These are phyloP conservation scores for Triticum aestivum DNA, from an alignment of 176 grass and related monocot genomes.

Conservation along the genomic window DNA sequence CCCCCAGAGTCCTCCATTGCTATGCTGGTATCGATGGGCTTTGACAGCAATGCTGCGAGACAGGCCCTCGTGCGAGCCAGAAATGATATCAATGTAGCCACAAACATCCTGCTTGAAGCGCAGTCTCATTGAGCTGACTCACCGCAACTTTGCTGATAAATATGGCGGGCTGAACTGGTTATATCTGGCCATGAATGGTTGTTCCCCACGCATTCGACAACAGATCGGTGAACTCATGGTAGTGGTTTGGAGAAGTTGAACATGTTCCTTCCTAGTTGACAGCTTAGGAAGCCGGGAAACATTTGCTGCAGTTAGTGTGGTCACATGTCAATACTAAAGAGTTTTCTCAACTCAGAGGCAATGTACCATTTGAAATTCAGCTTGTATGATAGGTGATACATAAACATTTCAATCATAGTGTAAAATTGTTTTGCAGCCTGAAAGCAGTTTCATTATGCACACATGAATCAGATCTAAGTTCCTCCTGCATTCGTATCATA, in stretches of 20 bases:
- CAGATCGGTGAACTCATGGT: background rate
- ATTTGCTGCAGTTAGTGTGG: constrained; percentile 26
- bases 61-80: constrained; percentile 73
- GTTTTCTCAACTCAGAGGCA: constrained; percentile 20
- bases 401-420: constrained; percentile 31
- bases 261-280: background rate
- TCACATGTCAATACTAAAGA: constrained; percentile 38
- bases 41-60: constrained; percentile 75
- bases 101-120: constrained; percentile 94
- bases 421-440: constrained; percentile 30
- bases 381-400: constrained; percentile 35
- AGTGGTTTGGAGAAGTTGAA: constrained; percentile 5
- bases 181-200: constrained; percentile 15
- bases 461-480: background rate
- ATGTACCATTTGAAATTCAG: constrained; percentile 26
- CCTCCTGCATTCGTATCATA: background rate
- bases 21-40: constrained; percentile 90
- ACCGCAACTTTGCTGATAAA: constrained; percentile 5
- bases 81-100: constrained; percentile 88
- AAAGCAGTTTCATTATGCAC: background rate
- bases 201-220: background rate
- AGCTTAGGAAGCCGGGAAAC: constrained; percentile 27
- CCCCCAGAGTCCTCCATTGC: constrained; percentile 81
- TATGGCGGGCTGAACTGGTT: constrained; percentile 1
- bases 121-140: constrained; percentile 49